A percentile compares a stretch with the other conserved stretches of the same genome.
phyloP scores from a whole-genome alignment of 192 early-diverging fungal genomes.

The Entomortierella lignicola region DNA sequence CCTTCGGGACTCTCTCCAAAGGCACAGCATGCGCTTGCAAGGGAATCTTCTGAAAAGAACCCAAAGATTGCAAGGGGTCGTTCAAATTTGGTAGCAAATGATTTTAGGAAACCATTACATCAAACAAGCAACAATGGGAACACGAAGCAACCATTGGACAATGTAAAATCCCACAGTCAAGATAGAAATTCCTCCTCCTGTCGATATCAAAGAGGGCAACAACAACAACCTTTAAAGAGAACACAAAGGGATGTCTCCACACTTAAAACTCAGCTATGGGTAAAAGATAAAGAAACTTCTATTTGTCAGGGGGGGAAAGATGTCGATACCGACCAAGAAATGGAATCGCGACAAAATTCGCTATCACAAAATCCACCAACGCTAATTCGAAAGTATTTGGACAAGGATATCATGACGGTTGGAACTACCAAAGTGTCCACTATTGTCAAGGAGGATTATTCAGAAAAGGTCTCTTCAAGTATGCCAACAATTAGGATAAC shows the following conservation, averaged over 20 bases:
- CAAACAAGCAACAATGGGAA: neutral
- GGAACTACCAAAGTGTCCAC: neutral
- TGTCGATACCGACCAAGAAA: neutral
- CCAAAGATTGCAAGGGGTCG: neutral
- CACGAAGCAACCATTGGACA: neutral
- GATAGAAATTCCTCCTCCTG: neutral
- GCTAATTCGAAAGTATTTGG: constrained; percentile 13
- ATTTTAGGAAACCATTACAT: neutral
- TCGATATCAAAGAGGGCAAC: neutral
- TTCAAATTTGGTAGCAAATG: neutral
- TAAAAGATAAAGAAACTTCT: too few species aligned
- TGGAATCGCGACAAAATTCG: neutral
- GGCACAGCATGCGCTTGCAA: neutral
- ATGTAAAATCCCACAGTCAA: neutral
- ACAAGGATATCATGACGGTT: neutral
- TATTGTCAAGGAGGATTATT: too few species aligned
- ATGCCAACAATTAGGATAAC: too few species aligned
- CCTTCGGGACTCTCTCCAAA: neutral
- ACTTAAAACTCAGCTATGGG: neutral
- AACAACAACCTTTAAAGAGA: neutral
- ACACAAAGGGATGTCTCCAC: neutral
- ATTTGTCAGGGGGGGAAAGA: neutral
- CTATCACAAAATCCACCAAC: neutral
- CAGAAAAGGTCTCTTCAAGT: too few species aligned
- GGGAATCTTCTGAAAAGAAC: neutral